These are phyloP conservation scores for Scleroderma bovista DNA, from an alignment of 768 basidiomycete species.

Conservation along the genomic window DNA sequence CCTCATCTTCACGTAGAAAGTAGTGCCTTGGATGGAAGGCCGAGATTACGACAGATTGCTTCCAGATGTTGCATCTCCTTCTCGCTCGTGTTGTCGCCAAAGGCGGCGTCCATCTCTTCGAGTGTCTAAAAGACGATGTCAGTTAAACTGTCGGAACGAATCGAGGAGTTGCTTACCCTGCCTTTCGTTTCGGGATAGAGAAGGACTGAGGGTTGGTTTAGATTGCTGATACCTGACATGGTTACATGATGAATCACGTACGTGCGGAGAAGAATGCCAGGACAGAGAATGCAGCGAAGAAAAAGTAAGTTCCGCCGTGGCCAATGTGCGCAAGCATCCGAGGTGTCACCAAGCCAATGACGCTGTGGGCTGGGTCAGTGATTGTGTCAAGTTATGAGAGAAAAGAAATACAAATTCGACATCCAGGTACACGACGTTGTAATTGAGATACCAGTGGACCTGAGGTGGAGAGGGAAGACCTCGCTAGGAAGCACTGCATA, in stretches of 20 bases:
- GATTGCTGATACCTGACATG: background rate
- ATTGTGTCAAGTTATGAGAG: background rate
- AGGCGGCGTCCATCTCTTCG: slow-evolving; percentile 29
- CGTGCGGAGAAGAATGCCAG: slow-evolving; percentile 25
- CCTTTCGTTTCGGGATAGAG: slow-evolving; percentile 30
- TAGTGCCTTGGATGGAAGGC: slow-evolving; percentile 22
- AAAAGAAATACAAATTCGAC: slow-evolving; percentile 28
- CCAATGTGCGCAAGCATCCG: slow-evolving; percentile 18
- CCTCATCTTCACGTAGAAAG: slow-evolving; percentile 8
- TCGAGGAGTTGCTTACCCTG: slow-evolving; percentile 15
- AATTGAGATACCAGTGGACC: slow-evolving; percentile 37
- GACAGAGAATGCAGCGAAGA: slow-evolving; percentile 22
- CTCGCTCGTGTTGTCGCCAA: slow-evolving; percentile 25
- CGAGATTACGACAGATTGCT: slow-evolving; percentile 23
- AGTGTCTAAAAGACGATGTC: slow-evolving; percentile 18
- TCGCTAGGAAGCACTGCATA: slow-evolving; percentile 35
- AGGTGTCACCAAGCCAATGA: slow-evolving; percentile 26
- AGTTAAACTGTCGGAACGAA: background rate
- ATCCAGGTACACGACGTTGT: slow-evolving; percentile 39
- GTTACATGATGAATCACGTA: slow-evolving; percentile 6
- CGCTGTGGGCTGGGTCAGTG: slow-evolving; percentile 3
- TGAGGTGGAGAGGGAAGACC: slow-evolving; percentile 37
- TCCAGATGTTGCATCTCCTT: slow-evolving; percentile 23
- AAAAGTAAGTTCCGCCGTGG: slow-evolving; percentile 23
- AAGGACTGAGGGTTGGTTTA: slow-evolving; percentile 11